Conservation (phyloP, 2,329 filamentous ascomycete species). For the Fusarium mangiferae region DNA sequence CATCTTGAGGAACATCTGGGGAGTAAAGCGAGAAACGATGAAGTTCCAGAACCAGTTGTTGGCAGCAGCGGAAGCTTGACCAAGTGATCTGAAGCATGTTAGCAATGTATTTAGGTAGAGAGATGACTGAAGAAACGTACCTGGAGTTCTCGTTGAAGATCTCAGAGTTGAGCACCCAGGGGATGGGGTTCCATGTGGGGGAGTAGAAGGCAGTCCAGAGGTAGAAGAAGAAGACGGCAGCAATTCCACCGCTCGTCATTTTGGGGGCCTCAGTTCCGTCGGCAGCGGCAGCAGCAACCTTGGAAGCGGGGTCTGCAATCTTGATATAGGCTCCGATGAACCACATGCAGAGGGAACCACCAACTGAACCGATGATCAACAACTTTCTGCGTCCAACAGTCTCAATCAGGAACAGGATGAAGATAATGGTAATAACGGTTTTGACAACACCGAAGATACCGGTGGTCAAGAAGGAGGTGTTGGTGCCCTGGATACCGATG, state of each 20-base stretch:
- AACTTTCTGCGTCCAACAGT: slow-evolving; percentile 64
- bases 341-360: slow-evolving; percentile 74
- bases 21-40: slow-evolving; percentile 74
- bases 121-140: rapidly evolving
- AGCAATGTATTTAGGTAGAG: rapidly evolving
- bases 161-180: slow-evolving; percentile 80
- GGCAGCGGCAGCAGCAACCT: slow-evolving; percentile 46
- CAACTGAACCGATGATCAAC: slow-evolving; percentile 68
- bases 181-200: slow-evolving; percentile 76
- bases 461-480: slow-evolving; percentile 66
- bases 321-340: slow-evolving; percentile 62
- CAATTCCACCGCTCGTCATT: slow-evolving; percentile 63
- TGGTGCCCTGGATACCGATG: slow-evolving; percentile 58
- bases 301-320: slow-evolving; percentile 58
- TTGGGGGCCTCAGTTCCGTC: not conserved
- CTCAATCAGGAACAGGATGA: slow-evolving; percentile 76
- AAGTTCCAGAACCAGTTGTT: slow-evolving; percentile 82
- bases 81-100: slow-evolving; percentile 58
- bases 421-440: slow-evolving; percentile 73
- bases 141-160: slow-evolving; percentile 75
- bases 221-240: slow-evolving; percentile 75
- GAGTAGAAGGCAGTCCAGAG: slow-evolving; percentile 69
- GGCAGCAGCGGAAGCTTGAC: slow-evolving; percentile 75
- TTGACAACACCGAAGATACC: slow-evolving; percentile 83
- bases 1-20: slow-evolving; percentile 69